These are phyloP conservation scores for Knoxdaviesia capensis DNA, from an alignment of 2,329 filamentous ascomycete genomes.

Conservation along the genomic window DNA sequence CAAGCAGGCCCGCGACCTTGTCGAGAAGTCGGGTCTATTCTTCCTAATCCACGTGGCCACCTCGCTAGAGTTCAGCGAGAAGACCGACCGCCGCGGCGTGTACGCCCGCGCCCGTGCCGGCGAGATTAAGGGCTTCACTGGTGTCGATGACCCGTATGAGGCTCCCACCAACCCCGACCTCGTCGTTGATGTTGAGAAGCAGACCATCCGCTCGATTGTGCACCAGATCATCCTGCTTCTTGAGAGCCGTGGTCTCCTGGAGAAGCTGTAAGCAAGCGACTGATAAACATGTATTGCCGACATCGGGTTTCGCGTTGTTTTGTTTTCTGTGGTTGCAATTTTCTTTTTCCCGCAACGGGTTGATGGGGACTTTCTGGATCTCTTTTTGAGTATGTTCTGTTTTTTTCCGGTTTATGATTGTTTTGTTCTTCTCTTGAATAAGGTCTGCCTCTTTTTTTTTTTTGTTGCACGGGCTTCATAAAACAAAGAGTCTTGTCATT, in stretches of 20 bases:
- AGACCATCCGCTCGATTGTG: conserved; percentile 76
- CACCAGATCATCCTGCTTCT: conserved; percentile 91
- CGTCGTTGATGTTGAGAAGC: conserved; percentile 67
- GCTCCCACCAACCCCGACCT: conserved; percentile 61
- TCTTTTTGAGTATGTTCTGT: too few species aligned
- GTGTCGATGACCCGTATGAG: conserved; percentile 96
- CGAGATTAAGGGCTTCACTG: conserved; percentile 95
- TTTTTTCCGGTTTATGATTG: too few species aligned
- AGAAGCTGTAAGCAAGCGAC: conserved; percentile 29
- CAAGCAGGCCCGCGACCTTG: conserved; percentile 57
- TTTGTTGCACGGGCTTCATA: too few species aligned
- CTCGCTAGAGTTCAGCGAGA: conserved; percentile 78
- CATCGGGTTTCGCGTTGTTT: too few species aligned
- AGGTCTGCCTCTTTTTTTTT: too few species aligned
- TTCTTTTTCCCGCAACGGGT: too few species aligned
- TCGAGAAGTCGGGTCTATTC: conserved; percentile 79
- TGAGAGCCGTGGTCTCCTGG: conserved; percentile 74
- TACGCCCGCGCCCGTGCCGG: conserved; percentile 69
- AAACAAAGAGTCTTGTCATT: too few species aligned
- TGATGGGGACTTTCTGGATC: too few species aligned
- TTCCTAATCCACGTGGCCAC: conserved; percentile 93
- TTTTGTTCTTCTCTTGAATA: too few species aligned
- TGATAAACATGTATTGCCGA: too few species aligned
- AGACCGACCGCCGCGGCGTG: conserved; percentile 82
- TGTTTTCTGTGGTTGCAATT: neutral